Conservation (phyloP, 1,139 yeast genomes). For the Starmera stellimalicola region DNA sequence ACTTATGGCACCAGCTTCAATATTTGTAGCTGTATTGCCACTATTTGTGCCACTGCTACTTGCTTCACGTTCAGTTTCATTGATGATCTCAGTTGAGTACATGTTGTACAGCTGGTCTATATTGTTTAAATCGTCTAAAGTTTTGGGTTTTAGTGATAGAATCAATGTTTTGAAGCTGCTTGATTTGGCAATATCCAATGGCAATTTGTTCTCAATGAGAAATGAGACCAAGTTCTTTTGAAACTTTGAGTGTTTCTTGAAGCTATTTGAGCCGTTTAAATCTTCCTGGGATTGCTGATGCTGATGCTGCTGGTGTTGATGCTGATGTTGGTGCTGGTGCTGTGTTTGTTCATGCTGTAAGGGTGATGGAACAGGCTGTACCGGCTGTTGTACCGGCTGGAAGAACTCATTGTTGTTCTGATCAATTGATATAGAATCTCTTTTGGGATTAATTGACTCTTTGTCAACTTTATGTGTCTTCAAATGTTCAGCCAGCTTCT, state of each 20-base stretch:
- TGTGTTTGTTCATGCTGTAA: background rate
- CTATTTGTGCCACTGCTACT: no score
- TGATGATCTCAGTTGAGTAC: no score
- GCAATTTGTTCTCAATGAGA: conserved; percentile 41
- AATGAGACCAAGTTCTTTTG: conserved; percentile 44
- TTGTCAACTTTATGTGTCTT: conserved; percentile 42
- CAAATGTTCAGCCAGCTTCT: conserved; percentile 47
- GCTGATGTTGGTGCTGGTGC: background rate
- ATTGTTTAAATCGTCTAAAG: conserved; percentile 37
- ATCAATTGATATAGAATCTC: conserved; percentile 9
- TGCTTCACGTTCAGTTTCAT: conserved; percentile 1
- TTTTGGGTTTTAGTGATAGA: conserved; percentile 39
- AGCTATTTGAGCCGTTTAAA: background rate
- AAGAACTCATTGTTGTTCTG: background rate
- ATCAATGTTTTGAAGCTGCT: conserved; percentile 45
- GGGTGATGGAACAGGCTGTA: background rate
- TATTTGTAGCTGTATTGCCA: no score
- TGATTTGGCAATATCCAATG: conserved; percentile 38
- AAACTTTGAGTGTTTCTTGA: conserved; percentile 27
- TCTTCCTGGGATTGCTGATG: background rate
- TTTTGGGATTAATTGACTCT: conserved; percentile 19
- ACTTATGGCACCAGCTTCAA: no score
- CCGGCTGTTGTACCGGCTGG: background rate
- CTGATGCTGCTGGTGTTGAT: conserved; percentile 3
- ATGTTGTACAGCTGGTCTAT: conserved; percentile 37